These are phyloP conservation scores for Schrenkiella parvula DNA, from an alignment of 345 rosid species.

Conservation along the genomic window DNA sequence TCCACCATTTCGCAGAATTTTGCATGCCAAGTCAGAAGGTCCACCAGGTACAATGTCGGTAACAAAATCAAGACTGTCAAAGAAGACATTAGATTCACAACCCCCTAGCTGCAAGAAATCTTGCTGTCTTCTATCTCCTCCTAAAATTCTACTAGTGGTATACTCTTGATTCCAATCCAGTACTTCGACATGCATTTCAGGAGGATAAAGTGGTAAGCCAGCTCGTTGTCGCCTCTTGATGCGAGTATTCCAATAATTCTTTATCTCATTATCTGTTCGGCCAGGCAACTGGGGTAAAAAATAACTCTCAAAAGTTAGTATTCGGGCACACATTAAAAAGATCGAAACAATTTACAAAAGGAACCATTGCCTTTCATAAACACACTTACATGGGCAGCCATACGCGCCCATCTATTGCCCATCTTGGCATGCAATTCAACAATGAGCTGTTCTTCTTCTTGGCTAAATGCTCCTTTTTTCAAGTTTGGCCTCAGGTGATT, in stretches of 20 bases:
- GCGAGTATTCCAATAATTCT: conserved; percentile 97
- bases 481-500: conserved; percentile 92
- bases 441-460: conserved; percentile 82
- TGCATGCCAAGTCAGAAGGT: conserved; percentile 52
- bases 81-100: conserved; percentile 58
- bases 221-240: conserved; percentile 90
- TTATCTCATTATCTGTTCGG: conserved; percentile 97
- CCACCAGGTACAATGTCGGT: conserved; percentile 43
- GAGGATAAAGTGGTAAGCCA: conserved; percentile 94
- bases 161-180: conserved; percentile 51
- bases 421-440: conserved; percentile 86
- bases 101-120: conserved; percentile 50
- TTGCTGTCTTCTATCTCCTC: conserved; percentile 40
- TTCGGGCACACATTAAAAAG: not conserved
- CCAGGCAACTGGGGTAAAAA: conserved; percentile 70
- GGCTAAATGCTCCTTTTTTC: conserved; percentile 93
- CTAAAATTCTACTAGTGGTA: conserved; percentile 29
- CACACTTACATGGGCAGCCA: conserved; percentile 83
- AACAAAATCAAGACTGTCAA: conserved; percentile 54
- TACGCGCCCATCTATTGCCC: conserved; percentile 99
- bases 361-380: not conserved
- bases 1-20: conserved; percentile 45
- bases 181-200: conserved; percentile 57
- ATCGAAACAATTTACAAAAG: not conserved
- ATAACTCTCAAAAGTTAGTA: not conserved